Conservation (phyloP, 805 yeast species). For the Nakazawaea holstii region DNA sequence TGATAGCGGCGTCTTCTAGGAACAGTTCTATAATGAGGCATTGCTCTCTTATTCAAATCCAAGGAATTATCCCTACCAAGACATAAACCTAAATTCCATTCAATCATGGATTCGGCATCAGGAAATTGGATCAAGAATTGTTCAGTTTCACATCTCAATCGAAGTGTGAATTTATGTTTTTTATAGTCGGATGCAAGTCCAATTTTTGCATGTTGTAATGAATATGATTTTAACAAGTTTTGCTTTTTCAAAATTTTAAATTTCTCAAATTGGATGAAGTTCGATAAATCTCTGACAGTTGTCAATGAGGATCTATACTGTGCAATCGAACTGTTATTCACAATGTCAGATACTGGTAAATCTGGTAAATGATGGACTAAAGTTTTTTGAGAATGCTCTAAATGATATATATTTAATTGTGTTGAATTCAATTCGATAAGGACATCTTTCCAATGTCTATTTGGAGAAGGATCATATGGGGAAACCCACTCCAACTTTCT, state of each 20-base stretch:
- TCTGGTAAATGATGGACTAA: conserved; percentile 5
- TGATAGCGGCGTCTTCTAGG: conserved; percentile 53
- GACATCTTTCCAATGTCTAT: conserved; percentile 65
- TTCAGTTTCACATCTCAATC: conserved; percentile 78
- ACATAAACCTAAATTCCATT: conserved; percentile 70
- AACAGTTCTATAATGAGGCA: conserved; percentile 75
- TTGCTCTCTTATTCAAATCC: conserved; percentile 64
- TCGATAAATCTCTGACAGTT: conserved; percentile 21
- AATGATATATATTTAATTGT: conserved; percentile 64
- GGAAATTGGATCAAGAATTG: conserved; percentile 70
- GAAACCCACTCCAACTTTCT: conserved; percentile 73
- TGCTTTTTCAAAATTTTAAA: conserved; percentile 23
- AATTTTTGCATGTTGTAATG: conserved; percentile 76
- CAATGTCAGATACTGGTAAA: conserved; percentile 21
- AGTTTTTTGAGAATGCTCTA: conserved; percentile 22
- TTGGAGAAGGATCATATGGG: conserved; percentile 67
- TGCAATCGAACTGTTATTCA: conserved; percentile 12
- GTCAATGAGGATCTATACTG: conserved; percentile 24
- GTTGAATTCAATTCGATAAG: conserved; percentile 81
- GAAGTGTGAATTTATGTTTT: conserved; percentile 59
- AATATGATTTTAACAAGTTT: conserved; percentile 55
- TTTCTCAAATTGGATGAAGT: conserved; percentile 16
- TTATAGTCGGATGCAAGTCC: conserved; percentile 86
- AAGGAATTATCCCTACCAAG: conserved; percentile 77
- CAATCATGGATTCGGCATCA: conserved; percentile 59